Evolutionary conservation across 2,329 filamentous ascomycete genomes (phyloP), one percentile per base, ranked within the genome.

Genomic region (Talaromyces sp.): DNA sequence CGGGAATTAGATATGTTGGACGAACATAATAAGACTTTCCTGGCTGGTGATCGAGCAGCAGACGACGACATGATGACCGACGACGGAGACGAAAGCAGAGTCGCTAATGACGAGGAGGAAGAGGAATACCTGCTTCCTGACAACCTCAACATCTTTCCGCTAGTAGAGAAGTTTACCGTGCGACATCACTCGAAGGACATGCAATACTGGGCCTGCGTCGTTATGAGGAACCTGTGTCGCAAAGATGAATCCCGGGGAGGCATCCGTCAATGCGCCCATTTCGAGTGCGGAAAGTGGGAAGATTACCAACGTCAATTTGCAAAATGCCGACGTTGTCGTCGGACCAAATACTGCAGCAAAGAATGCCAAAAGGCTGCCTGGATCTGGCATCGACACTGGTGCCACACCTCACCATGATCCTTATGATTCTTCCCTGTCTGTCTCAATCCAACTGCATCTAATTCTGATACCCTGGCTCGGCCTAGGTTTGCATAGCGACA

Each of bases 341-440:
- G 95, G 67, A 99, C 95, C 66, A 99, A 99, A 77, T 97, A 97
- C 81, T 99, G 95, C 87, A 97, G 93, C 84, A 99, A 99, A 79
- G 95, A 99, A 77, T 99, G 95, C 78, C 95, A 99, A 79, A 98
- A 98, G 82, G 96, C 91, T 70, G 96, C 95, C 9, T 99, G 95
- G 95, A 92, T 95, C 31, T 98, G 92, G 78, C 95, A 99, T 75
- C 88, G 95, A 65, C 96, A 98, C 79, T 99, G 95, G 95, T 99
- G 95, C 75, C 83, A 84, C 69, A 77, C 70, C 55, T 71, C 74
- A 42, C 73, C 74, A 44, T 66, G 28, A 40, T 33, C 31, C 33
- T 48, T 23, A 50, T 62, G 54, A 57, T 50, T 25, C n/a, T 42
- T 25, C 21, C n/a, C 39, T n/a, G n/a, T n/a, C 40, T 61, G 46